Conservation (phyloP, 1,284 basidiomycete species). For the Apiotrichum gamsii region DNA sequence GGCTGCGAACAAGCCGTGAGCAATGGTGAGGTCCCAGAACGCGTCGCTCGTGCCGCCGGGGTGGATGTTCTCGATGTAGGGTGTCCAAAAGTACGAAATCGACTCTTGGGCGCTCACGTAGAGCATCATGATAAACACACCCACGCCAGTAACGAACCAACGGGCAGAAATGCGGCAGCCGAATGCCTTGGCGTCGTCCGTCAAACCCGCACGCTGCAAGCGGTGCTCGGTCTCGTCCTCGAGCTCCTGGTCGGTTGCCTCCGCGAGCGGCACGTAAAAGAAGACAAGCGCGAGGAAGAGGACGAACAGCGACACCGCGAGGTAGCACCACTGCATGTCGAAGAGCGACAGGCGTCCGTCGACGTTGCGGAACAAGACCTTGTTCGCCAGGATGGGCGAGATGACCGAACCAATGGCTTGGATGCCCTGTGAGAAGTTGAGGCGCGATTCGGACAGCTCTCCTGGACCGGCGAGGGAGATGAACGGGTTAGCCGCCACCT, state of each 20-base stretch:
- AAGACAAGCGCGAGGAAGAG: constrained; percentile 40
- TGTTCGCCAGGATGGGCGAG: constrained; percentile 37
- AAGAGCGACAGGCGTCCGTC: constrained; percentile 27
- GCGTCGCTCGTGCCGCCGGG: constrained; percentile 16
- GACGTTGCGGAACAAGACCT: constrained; percentile 33
- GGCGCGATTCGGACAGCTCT: constrained; percentile 37
- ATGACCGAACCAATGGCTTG: constrained; percentile 39
- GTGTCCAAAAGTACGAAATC: constrained; percentile 33
- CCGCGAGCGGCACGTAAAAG: constrained; percentile 43
- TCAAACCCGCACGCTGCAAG: constrained; percentile 22
- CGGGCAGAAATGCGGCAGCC: constrained; percentile 16
- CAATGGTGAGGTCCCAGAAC: constrained; percentile 31
- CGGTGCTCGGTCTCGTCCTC: constrained; percentile 30
- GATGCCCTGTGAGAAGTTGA: constrained; percentile 45
- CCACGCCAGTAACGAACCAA: constrained; percentile 19
- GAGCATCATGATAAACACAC: constrained; percentile 29
- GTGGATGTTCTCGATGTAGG: constrained; percentile 16
- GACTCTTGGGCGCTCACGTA: constrained; percentile 44
- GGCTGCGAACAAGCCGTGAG: constrained; percentile 31
- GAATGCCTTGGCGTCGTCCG: constrained; percentile 12
- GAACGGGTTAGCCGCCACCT: constrained; percentile 46
- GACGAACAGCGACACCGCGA: constrained; percentile 43
- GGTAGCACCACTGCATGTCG: constrained; percentile 46
- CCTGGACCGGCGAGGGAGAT: constrained; percentile 45
- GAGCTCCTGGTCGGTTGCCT: constrained; percentile 39